Base-by-base conservation (phyloP, 345 rosid species). In the Bretschneidera sinensis region DNA sequence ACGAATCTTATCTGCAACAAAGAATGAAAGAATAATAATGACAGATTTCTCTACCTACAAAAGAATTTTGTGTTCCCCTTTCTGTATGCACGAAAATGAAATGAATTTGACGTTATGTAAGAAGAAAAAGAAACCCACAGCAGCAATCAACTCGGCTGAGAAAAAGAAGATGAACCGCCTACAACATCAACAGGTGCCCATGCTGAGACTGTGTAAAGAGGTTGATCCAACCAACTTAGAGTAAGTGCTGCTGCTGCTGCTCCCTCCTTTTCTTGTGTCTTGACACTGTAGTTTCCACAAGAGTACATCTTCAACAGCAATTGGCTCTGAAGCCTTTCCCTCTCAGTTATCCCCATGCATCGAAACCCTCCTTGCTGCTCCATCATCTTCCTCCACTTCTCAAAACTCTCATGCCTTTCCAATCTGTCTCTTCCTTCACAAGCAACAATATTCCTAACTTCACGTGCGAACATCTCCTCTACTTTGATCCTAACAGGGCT, bases 231-330 rank as follows among this genome's bases (percentile, higher is more conserved):
- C 92, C 94, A 87, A 68, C 81, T 81, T 28, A 94, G 73, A 8
- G 97, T 87, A 1, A 89, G 70, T 23, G 84, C 96, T 15, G 47
- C 72, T 39, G 48, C 23, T 13, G 15, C 59, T 2, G 47, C 72
- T 9, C 65, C 79, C 13, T 75, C 85, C 55, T 68, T 70, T 55
- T 78, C 79, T 71, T 74, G 83, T 70, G 55, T 78, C 43, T 68
- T 65, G 10, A 81, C 83, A 16, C 64, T 53, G 63, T 78, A 87
- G 20, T 74, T 73, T 24, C 61, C 89, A 45, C 68, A 48, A 1
- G 82, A 67, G 39, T 85, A 89, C 98, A 92, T 92, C 80, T 79
- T 85, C 77, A 92, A 62, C 77, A 92, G 79, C 96, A 94, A 81
- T 62, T 80, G 85, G 59, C 92, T 68, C 77, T 94, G 99, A 74